Percentiles rank a stretch among this genome's conserved stretches.
Conservation (phyloP, 129 eudicot species). For the Chrysanthemum makinoi region DNA sequence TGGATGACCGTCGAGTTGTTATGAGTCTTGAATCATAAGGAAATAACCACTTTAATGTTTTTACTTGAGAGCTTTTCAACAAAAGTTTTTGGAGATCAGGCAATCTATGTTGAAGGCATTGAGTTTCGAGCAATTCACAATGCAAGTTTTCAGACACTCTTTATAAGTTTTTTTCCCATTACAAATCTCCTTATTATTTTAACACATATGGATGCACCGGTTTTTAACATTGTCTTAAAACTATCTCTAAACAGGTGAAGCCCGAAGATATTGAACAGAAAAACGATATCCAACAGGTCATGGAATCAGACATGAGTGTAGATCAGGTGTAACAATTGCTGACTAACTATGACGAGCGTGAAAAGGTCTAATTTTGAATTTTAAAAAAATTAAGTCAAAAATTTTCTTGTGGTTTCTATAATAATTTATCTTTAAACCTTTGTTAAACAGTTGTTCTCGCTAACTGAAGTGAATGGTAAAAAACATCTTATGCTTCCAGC, state of each 20-base stretch:
- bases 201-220: too few species aligned
- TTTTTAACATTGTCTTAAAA: too few species aligned
- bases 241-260: background rate
- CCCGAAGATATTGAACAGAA: too few species aligned
- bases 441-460: background rate
- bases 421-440: too few species aligned
- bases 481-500: too few species aligned
- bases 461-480: too few species aligned
- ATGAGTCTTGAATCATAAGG: background rate
- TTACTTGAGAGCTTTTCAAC: background rate
- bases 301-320: background rate
- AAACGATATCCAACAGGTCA: background rate
- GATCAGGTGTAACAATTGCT: background rate
- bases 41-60: background rate
- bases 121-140: background rate
- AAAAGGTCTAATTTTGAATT: background rate
- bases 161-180: too few species aligned
- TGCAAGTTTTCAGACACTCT: background rate
- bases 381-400: too few species aligned
- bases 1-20: background rate
- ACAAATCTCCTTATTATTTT: too few species aligned
- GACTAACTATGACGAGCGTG: background rate
- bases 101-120: constrained; percentile 11
- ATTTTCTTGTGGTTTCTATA: too few species aligned
- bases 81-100: background rate